Evolutionary conservation across 129 eudicot genomes (phyloP).

Genomic region (Flaveria sonorensis): DNA sequence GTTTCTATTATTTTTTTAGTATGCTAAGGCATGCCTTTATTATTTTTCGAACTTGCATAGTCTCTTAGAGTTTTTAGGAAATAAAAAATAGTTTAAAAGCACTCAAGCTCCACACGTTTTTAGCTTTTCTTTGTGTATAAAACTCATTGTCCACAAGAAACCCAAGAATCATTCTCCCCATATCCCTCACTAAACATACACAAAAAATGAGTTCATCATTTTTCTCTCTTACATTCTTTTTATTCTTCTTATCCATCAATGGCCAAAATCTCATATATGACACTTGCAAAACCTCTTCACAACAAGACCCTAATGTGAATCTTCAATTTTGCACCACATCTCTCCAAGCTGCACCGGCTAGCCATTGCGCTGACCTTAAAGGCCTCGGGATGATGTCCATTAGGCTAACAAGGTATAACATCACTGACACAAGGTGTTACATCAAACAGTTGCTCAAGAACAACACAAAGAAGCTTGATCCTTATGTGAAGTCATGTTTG

Average conservation of each 20-base stretch:
- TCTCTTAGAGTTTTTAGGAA: neutral
- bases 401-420: slow-evolving; percentile 32
- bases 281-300: slow-evolving; percentile 46
- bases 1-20: neutral
- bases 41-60: neutral
- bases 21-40: neutral
- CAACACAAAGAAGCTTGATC: slow-evolving; percentile 38
- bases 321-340: slow-evolving; percentile 43
- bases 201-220: slow-evolving; percentile 27
- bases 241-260: slow-evolving; percentile 12
- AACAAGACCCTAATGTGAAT: slow-evolving; percentile 41
- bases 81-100: neutral
- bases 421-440: slow-evolving; percentile 44
- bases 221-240: slow-evolving; percentile 17
- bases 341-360: slow-evolving; percentile 48
- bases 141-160: slow-evolving; percentile 30
- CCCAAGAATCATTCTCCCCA: slow-evolving; percentile 19
- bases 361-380: slow-evolving; percentile 39
- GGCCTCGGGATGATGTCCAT: slow-evolving; percentile 47
- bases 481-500: slow-evolving; percentile 38
- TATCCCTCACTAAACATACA: neutral
- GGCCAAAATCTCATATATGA: slow-evolving; percentile 41
- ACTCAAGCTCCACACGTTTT: neutral
- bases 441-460: slow-evolving; percentile 41
- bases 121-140: slow-evolving; percentile 28